Evolutionary conservation across 768 basidiomycete species (phyloP).

Genomic region (Butyriboletus loyo): DNA sequence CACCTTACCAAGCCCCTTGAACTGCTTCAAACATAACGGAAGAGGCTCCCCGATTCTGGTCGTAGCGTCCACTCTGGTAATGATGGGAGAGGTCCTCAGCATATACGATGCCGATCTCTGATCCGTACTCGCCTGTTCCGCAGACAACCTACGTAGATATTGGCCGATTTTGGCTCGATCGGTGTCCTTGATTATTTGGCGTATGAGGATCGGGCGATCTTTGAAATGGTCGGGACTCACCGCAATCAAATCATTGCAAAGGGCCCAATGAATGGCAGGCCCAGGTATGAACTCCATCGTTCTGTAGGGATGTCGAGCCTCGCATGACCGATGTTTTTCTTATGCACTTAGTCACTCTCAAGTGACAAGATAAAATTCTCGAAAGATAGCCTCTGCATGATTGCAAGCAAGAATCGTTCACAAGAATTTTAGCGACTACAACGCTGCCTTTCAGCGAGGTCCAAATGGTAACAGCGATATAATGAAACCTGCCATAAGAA

Average conservation of each 20-base stretch:
- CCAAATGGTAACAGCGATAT: constrained; percentile 54
- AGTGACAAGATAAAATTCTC: neutral
- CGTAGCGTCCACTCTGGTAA: constrained; percentile 73
- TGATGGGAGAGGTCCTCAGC: neutral
- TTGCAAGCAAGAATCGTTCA: neutral
- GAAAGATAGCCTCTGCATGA: neutral
- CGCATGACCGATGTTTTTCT: neutral
- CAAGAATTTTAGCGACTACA: constrained; percentile 27
- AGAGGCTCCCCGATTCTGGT: constrained; percentile 92
- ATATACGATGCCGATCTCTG: neutral
- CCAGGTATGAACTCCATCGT: constrained; percentile 77
- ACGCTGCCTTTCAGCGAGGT: constrained; percentile 51
- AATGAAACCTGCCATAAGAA: constrained; percentile 47
- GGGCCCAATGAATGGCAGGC: constrained; percentile 75
- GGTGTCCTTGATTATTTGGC: constrained; percentile 55
- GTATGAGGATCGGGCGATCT: neutral
- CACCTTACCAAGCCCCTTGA: constrained; percentile 91
- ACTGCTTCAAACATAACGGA: constrained; percentile 90
- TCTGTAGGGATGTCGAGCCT: no score
- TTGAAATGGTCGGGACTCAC: constrained; percentile 35
- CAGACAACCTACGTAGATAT: constrained; percentile 85
- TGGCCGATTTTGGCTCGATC: constrained; percentile 89
- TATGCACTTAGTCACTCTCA: constrained; percentile 16
- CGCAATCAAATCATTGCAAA: constrained; percentile 91
- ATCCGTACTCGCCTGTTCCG: constrained; percentile 67